Evolutionary conservation across 73 alveolate genomes (phyloP), one percentile per base, ranked within the genome.

Genomic region (Stentor coeruleus): DNA sequence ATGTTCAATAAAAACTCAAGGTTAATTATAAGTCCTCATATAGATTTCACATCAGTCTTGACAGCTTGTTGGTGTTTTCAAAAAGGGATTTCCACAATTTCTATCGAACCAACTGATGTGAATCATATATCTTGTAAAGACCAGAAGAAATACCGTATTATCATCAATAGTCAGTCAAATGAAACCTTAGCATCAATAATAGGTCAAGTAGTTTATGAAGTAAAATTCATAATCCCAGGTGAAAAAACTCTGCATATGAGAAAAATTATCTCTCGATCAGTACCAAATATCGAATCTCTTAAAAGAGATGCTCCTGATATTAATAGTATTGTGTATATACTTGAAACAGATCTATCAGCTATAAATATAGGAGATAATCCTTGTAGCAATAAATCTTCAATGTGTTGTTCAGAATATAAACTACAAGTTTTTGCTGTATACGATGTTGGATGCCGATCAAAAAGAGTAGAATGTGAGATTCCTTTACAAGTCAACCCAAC

Each of bases 361-460:
- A 33, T 33, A 20, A 26, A 26, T 33, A 20, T 66, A 11, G 79
- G 79, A 20, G 37, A 20, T 28, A 66, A 66, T 66, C 79, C 79
- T 20, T 66, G 49, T 20, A 26, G 42, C 14, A 66, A 66, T 2
- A 31, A 66, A 26, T 20, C 40, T 1, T 20, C 39, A 28, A 28
- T 66, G 33, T 20, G n/a, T 31, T 40, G 33, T 20, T 20, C 42
- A 37, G 49, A 66, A 26, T 66, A 66, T 40, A 66, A 66, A 26
- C 26, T 66, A 11, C 79, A 66, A 31, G 79, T 66, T 40, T 66
- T 66, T 33, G 79, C 15, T 0, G n/a, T 66, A 3, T 66, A 66
- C 33, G 79, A 66, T 33, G 79, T 66, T 26, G 79, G 79, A 37
- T 66, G 36, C 39, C 79, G 79, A 20, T 20, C 79, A 20, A 66